These are phyloP conservation scores for Davidsoniella australis DNA, from an alignment of 2,329 filamentous ascomycete genomes.

Conservation along the genomic window DNA sequence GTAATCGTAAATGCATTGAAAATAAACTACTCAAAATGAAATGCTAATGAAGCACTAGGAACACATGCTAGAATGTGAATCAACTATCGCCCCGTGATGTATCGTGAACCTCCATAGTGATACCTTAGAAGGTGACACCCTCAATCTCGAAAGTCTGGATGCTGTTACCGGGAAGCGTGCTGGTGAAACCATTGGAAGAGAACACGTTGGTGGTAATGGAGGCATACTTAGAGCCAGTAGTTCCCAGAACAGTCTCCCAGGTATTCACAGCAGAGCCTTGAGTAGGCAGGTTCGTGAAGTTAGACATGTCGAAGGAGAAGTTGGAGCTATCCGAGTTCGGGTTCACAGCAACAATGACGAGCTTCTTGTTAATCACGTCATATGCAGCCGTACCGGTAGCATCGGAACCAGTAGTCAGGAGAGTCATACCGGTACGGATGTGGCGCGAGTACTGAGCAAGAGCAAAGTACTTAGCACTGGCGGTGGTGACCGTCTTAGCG, in stretches of 20 bases:
- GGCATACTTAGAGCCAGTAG: constrained; percentile 21
- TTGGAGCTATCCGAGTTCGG: constrained; percentile 18
- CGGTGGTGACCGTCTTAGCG: constrained; percentile 17
- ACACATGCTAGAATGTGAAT: constrained; percentile 8
- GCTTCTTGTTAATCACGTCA: constrained; percentile 19
- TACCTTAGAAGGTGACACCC: constrained; percentile 15
- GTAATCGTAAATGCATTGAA: too few relatives aligned
- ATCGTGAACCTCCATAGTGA: background rate
- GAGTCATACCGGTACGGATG: constrained; percentile 24
- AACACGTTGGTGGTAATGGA: constrained; percentile 19
- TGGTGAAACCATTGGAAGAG: constrained; percentile 22
- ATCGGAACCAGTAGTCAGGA: constrained; percentile 20
- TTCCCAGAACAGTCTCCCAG: constrained; percentile 22
- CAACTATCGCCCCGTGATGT: background rate
- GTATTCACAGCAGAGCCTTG: constrained; percentile 20
- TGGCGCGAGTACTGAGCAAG: constrained; percentile 27
- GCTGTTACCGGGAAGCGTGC: constrained; percentile 19
- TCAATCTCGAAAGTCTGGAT: constrained; percentile 25
- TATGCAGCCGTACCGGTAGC: constrained; percentile 24
- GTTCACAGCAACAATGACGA: constrained; percentile 25
- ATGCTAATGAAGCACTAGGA: too few relatives aligned
- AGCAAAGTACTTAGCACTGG: constrained; percentile 24
- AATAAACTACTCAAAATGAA: too few relatives aligned
- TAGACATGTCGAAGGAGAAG: constrained; percentile 23
- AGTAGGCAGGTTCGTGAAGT: constrained; percentile 18